Evolutionary conservation across 139 green algal genomes (phyloP).

Genomic region (Chlorella sp.): DNA sequence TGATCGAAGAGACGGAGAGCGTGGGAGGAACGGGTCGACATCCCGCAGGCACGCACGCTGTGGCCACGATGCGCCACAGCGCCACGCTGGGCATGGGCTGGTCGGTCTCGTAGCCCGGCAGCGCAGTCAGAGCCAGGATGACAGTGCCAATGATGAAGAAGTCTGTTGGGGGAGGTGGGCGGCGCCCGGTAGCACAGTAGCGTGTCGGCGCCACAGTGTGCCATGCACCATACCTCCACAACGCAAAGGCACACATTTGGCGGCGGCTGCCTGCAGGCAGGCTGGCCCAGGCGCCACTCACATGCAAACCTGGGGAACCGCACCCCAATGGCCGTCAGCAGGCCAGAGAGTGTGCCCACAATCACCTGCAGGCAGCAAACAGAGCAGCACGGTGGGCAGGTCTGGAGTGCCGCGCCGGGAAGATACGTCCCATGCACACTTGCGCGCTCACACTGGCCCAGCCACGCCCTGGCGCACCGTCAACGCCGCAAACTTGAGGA

Average conservation of each 20-base stretch:
- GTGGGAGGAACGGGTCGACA: too few species aligned
- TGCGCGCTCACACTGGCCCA: too few species aligned
- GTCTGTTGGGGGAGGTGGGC: neutral
- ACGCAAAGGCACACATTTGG: too few species aligned
- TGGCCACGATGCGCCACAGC: conserved; percentile 25
- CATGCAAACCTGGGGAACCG: conserved; percentile 5
- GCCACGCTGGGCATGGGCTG: neutral
- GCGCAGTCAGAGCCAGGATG: conserved; percentile 11
- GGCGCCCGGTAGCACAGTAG: neutral
- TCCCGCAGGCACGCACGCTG: neutral
- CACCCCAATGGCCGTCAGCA: neutral
- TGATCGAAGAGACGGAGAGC: too few species aligned
- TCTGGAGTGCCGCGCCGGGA: too few species aligned
- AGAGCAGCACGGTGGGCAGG: too few species aligned
- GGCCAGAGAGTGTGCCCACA: neutral
- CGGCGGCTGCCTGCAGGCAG: neutral
- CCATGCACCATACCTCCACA: too few species aligned
- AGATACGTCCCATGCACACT: too few species aligned
- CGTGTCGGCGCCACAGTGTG: too few species aligned
- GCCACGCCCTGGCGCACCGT: too few species aligned
- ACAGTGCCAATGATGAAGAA: conserved; percentile 6
- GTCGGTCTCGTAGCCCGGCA: conserved; percentile 12
- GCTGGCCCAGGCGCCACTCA: neutral
- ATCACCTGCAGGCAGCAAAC: too few species aligned
- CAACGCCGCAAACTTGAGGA: conserved; percentile 11